Conservation (phyloP, 495 filamentous ascomycete species). For the Margaritispora aquatica region DNA sequence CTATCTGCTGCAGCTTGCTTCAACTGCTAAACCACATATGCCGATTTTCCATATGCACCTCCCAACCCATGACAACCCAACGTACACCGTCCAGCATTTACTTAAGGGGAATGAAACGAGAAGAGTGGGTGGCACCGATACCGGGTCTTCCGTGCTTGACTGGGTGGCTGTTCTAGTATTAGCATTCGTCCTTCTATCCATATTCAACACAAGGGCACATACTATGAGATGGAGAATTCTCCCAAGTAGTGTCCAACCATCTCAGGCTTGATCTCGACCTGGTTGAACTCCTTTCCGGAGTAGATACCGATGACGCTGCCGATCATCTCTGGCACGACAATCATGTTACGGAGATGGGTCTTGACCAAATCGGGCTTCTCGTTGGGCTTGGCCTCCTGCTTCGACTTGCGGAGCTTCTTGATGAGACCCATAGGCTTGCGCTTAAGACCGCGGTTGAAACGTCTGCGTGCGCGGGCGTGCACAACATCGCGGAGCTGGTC, state of each 20-base stretch:
- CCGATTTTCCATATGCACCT: conserved; percentile 12
- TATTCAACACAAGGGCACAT: conserved; percentile 36
- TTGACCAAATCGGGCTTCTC: conserved; percentile 99
- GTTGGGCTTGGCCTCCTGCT: conserved; percentile 99
- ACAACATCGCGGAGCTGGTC: conserved; percentile 99
- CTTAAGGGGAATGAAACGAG: conserved; percentile 99
- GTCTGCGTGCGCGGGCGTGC: conserved; percentile 94
- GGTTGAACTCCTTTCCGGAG: conserved; percentile 99
- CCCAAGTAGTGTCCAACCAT: conserved; percentile 99
- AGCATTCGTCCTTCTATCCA: conserved; percentile 14
- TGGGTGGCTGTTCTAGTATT: conserved; percentile 68
- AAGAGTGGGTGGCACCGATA: conserved; percentile 99
- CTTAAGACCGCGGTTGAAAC: conserved; percentile 99
- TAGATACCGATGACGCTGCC: conserved; percentile 97
- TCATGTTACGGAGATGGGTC: conserved; percentile 99
- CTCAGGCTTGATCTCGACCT: conserved; percentile 99
- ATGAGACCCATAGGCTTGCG: conserved; percentile 99
- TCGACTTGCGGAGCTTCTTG: conserved; percentile 99
- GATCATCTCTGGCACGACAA: conserved; percentile 99
- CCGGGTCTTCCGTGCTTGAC: conserved; percentile 99
- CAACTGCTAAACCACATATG: conserved; percentile 1
- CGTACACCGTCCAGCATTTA: conserved; percentile 43
- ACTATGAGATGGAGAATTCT: conserved; percentile 99
- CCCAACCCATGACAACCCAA: conserved; percentile 15
- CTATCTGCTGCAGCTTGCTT: conserved; percentile 16